Base-by-base conservation (phyloP, 108 stramenopile genomes). In the Pseudonitzschia delicatissima region DNA sequence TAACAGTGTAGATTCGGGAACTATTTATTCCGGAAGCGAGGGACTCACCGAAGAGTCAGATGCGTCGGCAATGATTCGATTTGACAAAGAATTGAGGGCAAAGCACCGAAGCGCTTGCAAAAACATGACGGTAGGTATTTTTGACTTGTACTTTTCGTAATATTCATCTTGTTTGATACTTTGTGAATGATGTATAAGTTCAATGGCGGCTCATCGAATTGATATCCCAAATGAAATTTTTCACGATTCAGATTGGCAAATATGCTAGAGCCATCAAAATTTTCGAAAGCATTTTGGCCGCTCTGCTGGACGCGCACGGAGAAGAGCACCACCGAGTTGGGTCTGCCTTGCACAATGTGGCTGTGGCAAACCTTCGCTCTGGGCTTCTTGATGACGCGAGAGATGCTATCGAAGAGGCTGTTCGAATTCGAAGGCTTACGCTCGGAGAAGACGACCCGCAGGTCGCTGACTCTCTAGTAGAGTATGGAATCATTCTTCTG, bases 311-410 rank as follows among this genome's bases (percentile, higher is more conserved):
- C 39, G 57, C 71, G 11, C 79, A 60, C 50, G 86, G 81, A n/a
- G 76, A 77, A 57, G 45, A 57, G 20, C 80, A 87, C 44, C 52
- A 74, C 17, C 71, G 86, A 60, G 81, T 87, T 8, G 82, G 80
- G 36, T 69, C 86, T 9, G 86, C 82, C 12, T 70, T 87, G 25
- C 86, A 87, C 69, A 87, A 87, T 57, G 73, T 87, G 3, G 82
- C 78, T 12, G 82, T 87, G 29, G 82, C 82, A 21, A 81, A 87
- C 45, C 61, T 84, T 15, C 67, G 82, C 42, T 75, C 78, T 28
- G 82, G 79, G 9, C 66, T 68, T 13, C 62, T 84, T 21, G 72
- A 68, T n/a, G 86, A 83, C 61, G 86, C 86, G 4, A 64, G 77
- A 48, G 82, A 84, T 68, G 82, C 81, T 9, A 82, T 84, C 34